Evolutionary conservation across 2,329 filamentous ascomycete species (phyloP).

Genomic region (Pseudogymnoascus destructans): DNA sequence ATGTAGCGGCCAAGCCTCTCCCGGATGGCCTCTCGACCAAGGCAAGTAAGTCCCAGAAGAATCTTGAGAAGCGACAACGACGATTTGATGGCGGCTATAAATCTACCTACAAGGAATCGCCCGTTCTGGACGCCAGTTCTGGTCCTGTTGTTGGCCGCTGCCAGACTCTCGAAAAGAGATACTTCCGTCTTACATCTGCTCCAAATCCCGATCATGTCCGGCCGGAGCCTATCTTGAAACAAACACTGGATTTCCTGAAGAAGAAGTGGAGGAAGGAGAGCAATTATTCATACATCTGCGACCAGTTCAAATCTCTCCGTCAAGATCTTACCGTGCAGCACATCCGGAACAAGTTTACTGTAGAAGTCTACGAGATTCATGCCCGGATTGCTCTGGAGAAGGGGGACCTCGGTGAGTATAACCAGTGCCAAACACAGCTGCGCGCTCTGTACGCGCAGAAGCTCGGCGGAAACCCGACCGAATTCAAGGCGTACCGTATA

Average conservation of each 20-base stretch:
- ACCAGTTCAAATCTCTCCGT: slow-evolving; percentile 96
- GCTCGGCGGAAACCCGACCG: slow-evolving; percentile 76
- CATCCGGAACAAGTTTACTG: slow-evolving; percentile 92
- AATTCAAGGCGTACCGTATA: slow-evolving; percentile 99
- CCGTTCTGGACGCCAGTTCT: slow-evolving; percentile 42
- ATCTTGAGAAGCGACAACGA: slow-evolving; percentile 76
- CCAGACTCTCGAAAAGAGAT: slow-evolving; percentile 78
- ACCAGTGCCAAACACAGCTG: slow-evolving; percentile 98
- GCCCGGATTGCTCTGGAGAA: slow-evolving; percentile 95
- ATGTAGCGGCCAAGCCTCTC: slow-evolving; percentile 33
- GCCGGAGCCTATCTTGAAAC: slow-evolving; percentile 63
- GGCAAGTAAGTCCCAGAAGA: slow-evolving; percentile 81
- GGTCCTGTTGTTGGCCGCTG: slow-evolving; percentile 78
- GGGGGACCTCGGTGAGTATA: slow-evolving; percentile 99
- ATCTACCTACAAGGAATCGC: slow-evolving; percentile 37
- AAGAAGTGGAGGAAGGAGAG: slow-evolving; percentile 87
- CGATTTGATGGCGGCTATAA: slow-evolving; percentile 64
- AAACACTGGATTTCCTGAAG: slow-evolving; percentile 79
- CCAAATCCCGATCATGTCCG: slow-evolving; percentile 83
- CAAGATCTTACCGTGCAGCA: slow-evolving; percentile 97
- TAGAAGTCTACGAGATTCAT: slow-evolving; percentile 93
- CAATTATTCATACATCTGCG: slow-evolving; percentile 96
- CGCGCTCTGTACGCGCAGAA: slow-evolving; percentile 80
- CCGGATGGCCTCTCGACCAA: slow-evolving; percentile 34
- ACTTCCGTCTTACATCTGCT: slow-evolving; percentile 82